phyloP scores from a whole-genome alignment of 1,284 basidiomycete genomes.

The Leccinum solheimii region DNA sequence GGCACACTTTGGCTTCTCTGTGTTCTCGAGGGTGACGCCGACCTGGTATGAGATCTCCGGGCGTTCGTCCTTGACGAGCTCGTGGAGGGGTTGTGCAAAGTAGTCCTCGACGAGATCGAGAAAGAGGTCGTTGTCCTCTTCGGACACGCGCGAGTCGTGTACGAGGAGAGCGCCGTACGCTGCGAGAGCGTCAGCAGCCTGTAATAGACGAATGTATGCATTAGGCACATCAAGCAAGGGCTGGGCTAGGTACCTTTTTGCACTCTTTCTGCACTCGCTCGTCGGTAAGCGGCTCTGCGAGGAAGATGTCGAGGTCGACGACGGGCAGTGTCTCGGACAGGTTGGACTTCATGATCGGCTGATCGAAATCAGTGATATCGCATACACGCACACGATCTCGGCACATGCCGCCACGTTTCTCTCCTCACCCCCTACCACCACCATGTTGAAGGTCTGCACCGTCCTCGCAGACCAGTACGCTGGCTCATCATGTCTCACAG shows the following conservation, averaged over 20 bases:
- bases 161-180: conserved; percentile 81
- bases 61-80: conserved; percentile 72
- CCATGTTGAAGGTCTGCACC: conserved; percentile 47
- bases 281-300: conserved; percentile 48
- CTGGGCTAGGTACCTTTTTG: conserved; percentile 41
- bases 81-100: conserved; percentile 68
- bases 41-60: conserved; percentile 80
- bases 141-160: conserved; percentile 79
- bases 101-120: conserved; percentile 87
- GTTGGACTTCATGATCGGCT: conserved; percentile 25
- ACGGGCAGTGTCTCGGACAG: conserved; percentile 54
- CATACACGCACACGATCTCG: conserved; percentile 20
- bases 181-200: conserved; percentile 82
- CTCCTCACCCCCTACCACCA: conserved; percentile 22
- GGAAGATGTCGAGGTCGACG: conserved; percentile 77
- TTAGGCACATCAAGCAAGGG: background rate
- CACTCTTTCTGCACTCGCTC: conserved; percentile 59
- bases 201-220: background rate
- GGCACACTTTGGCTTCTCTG: conserved; percentile 88
- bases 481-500: conserved; percentile 43
- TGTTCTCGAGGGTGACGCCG: conserved; percentile 89
- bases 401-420: conserved; percentile 29
- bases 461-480: background rate
- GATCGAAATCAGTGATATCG: background rate
- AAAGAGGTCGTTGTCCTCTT: conserved; percentile 76